Evolutionary conservation across 768 basidiomycete genomes (phyloP).

Genomic region (Mycena latifolia): DNA sequence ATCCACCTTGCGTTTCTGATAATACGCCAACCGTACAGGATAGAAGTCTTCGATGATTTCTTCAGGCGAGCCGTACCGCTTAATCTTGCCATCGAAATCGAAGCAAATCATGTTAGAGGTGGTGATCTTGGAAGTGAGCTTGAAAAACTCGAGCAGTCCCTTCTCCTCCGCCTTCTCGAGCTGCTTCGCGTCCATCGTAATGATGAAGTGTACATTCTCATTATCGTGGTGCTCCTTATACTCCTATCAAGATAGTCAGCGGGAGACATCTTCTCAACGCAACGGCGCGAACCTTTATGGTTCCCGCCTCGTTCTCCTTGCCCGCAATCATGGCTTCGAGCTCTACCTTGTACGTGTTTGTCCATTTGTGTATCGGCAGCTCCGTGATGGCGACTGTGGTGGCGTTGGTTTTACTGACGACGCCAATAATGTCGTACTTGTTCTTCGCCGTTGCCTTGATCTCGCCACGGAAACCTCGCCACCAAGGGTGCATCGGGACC

Average conservation of each 20-base stretch:
- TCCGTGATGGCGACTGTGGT: slow-evolving; percentile 96
- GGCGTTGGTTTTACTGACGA: slow-evolving; percentile 81
- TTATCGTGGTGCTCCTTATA: slow-evolving; percentile 98
- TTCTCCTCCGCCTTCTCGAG: slow-evolving; percentile 91
- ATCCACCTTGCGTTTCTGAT: slow-evolving; percentile 93
- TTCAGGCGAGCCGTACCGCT: slow-evolving; percentile 90
- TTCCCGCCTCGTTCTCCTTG: slow-evolving; percentile 80
- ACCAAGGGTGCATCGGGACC: slow-evolving; percentile 95
- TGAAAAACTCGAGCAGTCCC: slow-evolving; percentile 93
- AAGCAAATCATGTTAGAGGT: slow-evolving; percentile 99
- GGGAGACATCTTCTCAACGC: not conserved
- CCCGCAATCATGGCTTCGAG: slow-evolving; percentile 87
- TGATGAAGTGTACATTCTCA: slow-evolving; percentile 87
- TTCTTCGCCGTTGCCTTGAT: slow-evolving; percentile 86
- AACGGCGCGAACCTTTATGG: slow-evolving; percentile 73
- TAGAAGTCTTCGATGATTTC: slow-evolving; percentile 96
- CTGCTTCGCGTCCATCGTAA: slow-evolving; percentile 84
- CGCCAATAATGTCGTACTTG: slow-evolving; percentile 87
- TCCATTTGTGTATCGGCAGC: slow-evolving; percentile 96
- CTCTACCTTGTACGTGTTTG: slow-evolving; percentile 91
- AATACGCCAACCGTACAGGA: slow-evolving; percentile 87
- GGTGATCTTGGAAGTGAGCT: slow-evolving; percentile 84
- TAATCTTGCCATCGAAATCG: slow-evolving; percentile 96
- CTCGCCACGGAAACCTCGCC: slow-evolving; percentile 93
- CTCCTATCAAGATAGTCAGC: slow-evolving; percentile 67